Evolutionary conservation across 140 eudicot genomes (phyloP).

Genomic region (Stevia rebaudiana): DNA sequence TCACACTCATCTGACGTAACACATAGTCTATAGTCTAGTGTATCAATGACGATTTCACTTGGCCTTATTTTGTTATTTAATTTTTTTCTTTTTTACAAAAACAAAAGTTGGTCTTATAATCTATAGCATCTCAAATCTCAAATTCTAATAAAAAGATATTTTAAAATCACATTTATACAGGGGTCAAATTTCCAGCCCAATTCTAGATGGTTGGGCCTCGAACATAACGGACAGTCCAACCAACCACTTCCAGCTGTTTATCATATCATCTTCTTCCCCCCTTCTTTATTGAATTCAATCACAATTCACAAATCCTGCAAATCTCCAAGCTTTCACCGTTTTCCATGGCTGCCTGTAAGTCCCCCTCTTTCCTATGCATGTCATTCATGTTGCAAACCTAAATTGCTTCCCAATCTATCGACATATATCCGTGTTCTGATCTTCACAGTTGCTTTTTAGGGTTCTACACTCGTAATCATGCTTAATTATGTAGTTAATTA

Average conservation of each 20-base stretch:
- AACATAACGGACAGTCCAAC: conserved; percentile 23
- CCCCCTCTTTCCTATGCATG: conserved; percentile 6
- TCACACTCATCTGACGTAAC: no score
- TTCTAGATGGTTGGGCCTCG: conserved; percentile 30
- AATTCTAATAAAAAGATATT: no score
- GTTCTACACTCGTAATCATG: background rate
- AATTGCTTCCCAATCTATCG: background rate
- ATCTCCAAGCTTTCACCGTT: conserved; percentile 1
- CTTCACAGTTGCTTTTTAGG: background rate
- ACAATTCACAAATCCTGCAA: background rate
- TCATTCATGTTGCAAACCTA: conserved; percentile 21
- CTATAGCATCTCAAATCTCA: no score
- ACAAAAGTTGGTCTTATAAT: no score
- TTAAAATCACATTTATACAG: no score
- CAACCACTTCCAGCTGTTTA: conserved; percentile 16
- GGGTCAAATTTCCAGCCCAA: background rate
- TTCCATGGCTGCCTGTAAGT: conserved; percentile 49
- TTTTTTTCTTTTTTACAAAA: no score
- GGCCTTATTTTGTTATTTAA: no score
- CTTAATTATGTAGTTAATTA: background rate
- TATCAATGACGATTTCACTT: no score
- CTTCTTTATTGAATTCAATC: background rate
- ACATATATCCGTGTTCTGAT: background rate
- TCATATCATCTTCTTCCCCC: conserved; percentile 18
- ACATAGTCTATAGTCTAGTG: no score